phyloP scores from a whole-genome alignment of 306 rosid genomes.

The Luffa acutangula region DNA sequence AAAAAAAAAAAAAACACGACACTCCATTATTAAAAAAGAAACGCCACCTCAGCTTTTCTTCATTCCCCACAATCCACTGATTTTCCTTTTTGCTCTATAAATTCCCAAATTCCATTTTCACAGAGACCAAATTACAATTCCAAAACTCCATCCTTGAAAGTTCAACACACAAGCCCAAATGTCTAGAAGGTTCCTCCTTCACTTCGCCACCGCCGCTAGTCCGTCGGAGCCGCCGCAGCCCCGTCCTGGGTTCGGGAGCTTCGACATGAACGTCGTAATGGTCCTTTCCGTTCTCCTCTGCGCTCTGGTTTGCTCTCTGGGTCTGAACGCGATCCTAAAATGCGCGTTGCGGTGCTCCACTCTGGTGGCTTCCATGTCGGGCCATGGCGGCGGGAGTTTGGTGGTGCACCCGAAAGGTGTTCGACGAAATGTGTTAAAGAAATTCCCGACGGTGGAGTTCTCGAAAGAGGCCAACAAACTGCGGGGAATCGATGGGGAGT shows the following conservation, averaged over 20 bases:
- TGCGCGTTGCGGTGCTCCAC: background rate
- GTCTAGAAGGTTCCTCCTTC: background rate
- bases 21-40: background rate
- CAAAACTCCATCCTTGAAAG: background rate
- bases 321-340: background rate
- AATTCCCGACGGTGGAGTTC: slow-evolving; percentile 1
- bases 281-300: background rate
- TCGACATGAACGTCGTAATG: slow-evolving; percentile 1
- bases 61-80: background rate
- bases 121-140: background rate
- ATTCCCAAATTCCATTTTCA: background rate
- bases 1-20: background rate
- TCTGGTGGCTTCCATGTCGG: background rate
- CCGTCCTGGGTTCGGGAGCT: background rate
- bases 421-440: background rate
- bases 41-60: background rate
- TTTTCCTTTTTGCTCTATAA: background rate
- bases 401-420: background rate
- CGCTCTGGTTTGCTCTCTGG: background rate
- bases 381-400: background rate
- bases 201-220: background rate
- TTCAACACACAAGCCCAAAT: background rate
- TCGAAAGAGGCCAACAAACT: background rate
- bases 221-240: background rate
- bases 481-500: background rate